Conservation (phyloP, 2,329 filamentous ascomycete genomes). For the Alternaria tenuissima region DNA sequence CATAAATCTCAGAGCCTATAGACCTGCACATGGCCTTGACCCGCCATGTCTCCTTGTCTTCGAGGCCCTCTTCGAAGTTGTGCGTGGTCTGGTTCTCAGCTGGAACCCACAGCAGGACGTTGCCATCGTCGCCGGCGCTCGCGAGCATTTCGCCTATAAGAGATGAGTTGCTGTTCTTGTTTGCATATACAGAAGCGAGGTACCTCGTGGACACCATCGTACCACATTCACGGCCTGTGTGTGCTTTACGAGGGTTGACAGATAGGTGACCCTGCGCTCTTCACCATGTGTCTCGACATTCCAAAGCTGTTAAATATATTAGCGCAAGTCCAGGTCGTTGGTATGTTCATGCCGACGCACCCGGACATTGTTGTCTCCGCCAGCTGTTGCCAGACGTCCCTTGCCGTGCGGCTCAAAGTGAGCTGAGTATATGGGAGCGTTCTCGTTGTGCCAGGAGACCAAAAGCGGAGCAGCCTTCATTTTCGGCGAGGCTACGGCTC, state of each 20-base stretch:
- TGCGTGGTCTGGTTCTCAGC: conserved; percentile 74
- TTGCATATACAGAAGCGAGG: conserved; percentile 13
- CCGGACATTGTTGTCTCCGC: conserved; percentile 95
- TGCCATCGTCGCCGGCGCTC: conserved; percentile 96
- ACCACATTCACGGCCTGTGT: conserved; percentile 98
- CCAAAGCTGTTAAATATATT: conserved; percentile 74
- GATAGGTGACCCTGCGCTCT: conserved; percentile 87
- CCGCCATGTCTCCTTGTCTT: conserved; percentile 97
- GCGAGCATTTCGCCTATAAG: conserved; percentile 84
- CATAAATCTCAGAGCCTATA: conserved; percentile 95
- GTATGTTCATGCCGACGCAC: conserved; percentile 60
- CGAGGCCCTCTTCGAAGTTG: conserved; percentile 84
- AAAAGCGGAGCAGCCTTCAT: conserved; percentile 98
- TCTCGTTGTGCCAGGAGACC: conserved; percentile 98
- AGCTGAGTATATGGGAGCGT: conserved; percentile 94
- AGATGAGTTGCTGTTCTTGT: conserved; percentile 25
- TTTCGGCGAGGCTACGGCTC: conserved; percentile 31
- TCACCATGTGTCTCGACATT: conserved; percentile 85
- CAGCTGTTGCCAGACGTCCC: conserved; percentile 89
- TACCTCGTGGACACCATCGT: conserved; percentile 92
- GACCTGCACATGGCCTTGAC: conserved; percentile 98
- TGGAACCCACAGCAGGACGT: conserved; percentile 94
- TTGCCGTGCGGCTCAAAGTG: conserved; percentile 95
- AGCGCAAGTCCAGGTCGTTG: conserved; percentile 34
- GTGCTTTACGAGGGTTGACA: conserved; percentile 91